Conservation (phyloP, 495 filamentous ascomycete species). For the Cetradonia linearis region DNA sequence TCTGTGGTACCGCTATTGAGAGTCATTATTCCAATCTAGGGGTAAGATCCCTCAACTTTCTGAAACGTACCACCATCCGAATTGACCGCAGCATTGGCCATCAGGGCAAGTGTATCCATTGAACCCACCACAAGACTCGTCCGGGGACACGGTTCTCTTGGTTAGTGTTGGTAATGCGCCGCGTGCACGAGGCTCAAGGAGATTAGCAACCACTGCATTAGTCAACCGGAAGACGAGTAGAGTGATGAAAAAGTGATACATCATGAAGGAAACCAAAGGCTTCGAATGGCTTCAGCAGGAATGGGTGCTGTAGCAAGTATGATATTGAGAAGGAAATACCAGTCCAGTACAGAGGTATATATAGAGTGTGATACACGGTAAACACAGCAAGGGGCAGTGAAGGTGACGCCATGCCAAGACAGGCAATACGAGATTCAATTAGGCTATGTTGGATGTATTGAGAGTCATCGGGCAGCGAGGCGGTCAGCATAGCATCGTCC, state of each 20-base stretch:
- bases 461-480: neutral
- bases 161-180: neutral
- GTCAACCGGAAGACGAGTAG: neutral
- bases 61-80: constrained; percentile 24
- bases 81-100: constrained; percentile 24
- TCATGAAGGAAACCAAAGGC: neutral
- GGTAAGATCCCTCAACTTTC: neutral
- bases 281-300: no score
- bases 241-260: neutral
- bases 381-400: neutral
- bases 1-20: constrained; percentile 21
- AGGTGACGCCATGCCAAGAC: neutral
- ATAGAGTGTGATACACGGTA: neutral
- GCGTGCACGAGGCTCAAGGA: neutral
- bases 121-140: constrained; percentile 22
- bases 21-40: neutral
- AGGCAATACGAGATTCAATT: neutral
- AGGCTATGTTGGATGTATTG: neutral
- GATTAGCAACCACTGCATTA: neutral
- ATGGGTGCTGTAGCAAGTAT: neutral
- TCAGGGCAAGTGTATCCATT: constrained; percentile 22
- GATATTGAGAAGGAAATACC: neutral
- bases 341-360: no score
- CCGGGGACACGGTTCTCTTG: constrained; percentile 20
- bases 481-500: neutral